These are phyloP conservation scores for Quercus bicolor DNA, from an alignment of 306 rosid species.

Conservation along the genomic window DNA sequence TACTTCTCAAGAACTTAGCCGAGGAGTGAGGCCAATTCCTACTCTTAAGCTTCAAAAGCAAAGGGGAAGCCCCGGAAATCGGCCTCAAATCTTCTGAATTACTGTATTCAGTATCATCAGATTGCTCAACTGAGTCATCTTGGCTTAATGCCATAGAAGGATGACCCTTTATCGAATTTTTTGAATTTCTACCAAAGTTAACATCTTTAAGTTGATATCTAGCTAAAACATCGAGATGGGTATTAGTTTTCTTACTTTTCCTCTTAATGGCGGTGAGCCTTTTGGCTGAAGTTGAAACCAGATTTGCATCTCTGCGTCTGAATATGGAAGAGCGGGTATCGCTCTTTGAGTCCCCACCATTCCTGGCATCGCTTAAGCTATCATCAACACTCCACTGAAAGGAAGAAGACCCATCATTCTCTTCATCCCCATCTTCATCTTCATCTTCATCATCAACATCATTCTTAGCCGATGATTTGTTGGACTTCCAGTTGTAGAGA, in stretches of 20 bases:
- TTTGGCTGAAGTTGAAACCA: constrained; percentile 28
- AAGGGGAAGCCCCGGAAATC: constrained; percentile 58
- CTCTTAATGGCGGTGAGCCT: constrained; percentile 19
- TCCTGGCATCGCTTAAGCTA: constrained; percentile 66
- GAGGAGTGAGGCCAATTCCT: constrained; percentile 64
- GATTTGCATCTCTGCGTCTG: constrained; percentile 51
- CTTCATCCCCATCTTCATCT: constrained; percentile 4
- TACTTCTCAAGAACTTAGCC: constrained; percentile 42
- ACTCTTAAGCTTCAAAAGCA: constrained; percentile 58
- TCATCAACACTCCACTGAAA: constrained; percentile 58
- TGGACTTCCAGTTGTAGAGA: constrained; percentile 80
- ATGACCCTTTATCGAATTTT: constrained; percentile 40
- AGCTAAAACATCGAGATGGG: constrained; percentile 45
- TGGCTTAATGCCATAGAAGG: constrained; percentile 35
- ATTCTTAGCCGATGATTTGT: constrained; percentile 39
- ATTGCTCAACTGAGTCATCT: constrained; percentile 59
- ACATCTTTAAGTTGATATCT: constrained; percentile 42
- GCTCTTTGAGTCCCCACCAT: constrained; percentile 56
- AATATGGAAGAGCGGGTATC: constrained; percentile 51
- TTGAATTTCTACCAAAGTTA: constrained; percentile 42
- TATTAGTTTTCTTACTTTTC: constrained; percentile 43
- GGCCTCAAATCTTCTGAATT: constrained; percentile 63
- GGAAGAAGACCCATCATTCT: constrained; percentile 44
- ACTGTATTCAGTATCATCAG: constrained; percentile 68
- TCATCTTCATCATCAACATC: constrained; percentile 31